A percentile compares a stretch with the other conserved stretches of the same genome.
Conservation (phyloP, 1,284 basidiomycete species). For the Exobasidium rhododendri region DNA sequence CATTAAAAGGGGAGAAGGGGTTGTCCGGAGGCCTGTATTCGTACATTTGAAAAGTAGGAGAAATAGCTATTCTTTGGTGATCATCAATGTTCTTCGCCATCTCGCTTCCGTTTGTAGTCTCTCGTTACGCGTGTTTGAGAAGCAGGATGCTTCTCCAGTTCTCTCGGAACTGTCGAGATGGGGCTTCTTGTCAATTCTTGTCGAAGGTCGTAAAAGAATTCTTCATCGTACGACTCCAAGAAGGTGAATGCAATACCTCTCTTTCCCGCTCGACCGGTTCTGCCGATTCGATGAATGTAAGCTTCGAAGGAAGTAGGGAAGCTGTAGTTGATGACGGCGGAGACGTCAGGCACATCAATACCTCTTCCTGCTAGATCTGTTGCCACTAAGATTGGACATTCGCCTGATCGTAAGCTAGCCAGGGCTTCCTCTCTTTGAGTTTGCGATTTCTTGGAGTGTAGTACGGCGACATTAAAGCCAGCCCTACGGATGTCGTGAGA, state of each 20-base stretch:
- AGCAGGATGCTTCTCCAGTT: constrained; percentile 45
- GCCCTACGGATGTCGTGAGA: constrained; percentile 83
- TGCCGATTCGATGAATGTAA: constrained; percentile 94
- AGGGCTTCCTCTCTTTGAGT: constrained; percentile 91
- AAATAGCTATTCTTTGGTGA: background rate
- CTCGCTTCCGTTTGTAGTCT: constrained; percentile 19
- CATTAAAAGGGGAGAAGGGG: too few species aligned
- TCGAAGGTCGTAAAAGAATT: constrained; percentile 67
- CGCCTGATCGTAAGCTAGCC: constrained; percentile 77
- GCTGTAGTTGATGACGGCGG: constrained; percentile 92
- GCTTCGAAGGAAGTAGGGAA: constrained; percentile 94
- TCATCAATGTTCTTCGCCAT: constrained; percentile 11
- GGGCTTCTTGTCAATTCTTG: constrained; percentile 44
- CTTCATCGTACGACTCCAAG: constrained; percentile 89
- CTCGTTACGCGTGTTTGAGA: constrained; percentile 26
- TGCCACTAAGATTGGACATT: constrained; percentile 80
- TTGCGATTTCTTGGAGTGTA: constrained; percentile 97
- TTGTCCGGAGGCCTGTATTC: too few species aligned
- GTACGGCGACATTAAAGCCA: constrained; percentile 78
- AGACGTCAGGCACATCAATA: constrained; percentile 96
- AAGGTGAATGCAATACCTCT: constrained; percentile 89
- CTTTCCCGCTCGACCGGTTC: constrained; percentile 96
- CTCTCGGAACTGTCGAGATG: constrained; percentile 32
- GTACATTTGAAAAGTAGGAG: too few species aligned
- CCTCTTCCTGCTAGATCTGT: constrained; percentile 96